phyloP scores from a whole-genome alignment of 345 rosid genomes.

The Noccaea caerulescens region DNA sequence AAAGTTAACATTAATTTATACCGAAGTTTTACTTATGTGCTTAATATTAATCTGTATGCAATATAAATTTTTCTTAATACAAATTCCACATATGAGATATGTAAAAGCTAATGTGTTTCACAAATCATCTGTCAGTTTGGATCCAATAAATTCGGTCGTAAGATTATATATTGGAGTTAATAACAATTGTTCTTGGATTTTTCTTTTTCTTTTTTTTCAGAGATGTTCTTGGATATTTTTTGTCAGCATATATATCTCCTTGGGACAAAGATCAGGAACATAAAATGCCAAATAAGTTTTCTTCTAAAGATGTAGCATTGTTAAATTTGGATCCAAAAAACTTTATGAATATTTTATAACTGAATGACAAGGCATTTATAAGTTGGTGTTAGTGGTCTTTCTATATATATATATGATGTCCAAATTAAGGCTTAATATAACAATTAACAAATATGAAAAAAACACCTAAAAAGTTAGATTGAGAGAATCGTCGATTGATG shows the following conservation, averaged over 20 bases:
- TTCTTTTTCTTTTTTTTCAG: too few relatives aligned
- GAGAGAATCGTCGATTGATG: constrained; percentile 18
- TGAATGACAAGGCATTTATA: not conserved
- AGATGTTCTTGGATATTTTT: not conserved
- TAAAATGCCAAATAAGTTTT: not conserved
- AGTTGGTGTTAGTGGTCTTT: constrained; percentile 1
- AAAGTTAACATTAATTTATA: not conserved
- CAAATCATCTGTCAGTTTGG: not conserved
- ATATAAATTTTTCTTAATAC: not conserved
- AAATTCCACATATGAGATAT: constrained; percentile 1
- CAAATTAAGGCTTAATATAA: not conserved
- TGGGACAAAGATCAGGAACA: not conserved
- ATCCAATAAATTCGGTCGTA: not conserved
- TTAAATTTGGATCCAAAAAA: not conserved
- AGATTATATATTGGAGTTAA: not conserved
- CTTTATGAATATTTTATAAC: not conserved
- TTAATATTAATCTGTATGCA: not conserved
- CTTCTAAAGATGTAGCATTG: not conserved
- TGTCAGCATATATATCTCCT: not conserved
- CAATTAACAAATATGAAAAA: not conserved
- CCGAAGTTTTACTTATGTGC: constrained; percentile 1
- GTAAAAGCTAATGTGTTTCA: too few relatives aligned
- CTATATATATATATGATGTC: not conserved
- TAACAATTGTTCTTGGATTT: too few relatives aligned
- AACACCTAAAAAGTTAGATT: not conserved